Base-by-base conservation (phyloP, 345 rosid species). In the Pelargonium nanum region DNA sequence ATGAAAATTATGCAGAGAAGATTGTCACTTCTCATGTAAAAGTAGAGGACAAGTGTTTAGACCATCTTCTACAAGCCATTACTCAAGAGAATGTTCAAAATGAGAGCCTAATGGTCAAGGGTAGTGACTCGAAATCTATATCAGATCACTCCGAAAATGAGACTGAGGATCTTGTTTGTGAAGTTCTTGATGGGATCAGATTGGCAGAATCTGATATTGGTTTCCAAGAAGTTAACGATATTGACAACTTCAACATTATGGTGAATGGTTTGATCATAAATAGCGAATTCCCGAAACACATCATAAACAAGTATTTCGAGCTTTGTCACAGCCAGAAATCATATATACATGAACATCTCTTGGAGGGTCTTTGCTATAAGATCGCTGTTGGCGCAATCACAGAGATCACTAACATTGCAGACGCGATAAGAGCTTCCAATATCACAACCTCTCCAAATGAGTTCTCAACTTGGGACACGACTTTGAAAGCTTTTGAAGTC, bases 261-360 rank as follows among this genome's bases (percentile, higher is more conserved):
- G 48, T 40, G 48, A 40, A 76, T 32, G 83, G 79, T 52, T 62
- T 78, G 48, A 61, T 76, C 25, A 67, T 81, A 19, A 70, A 68
- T 65, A 48, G 70, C 1, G 68, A 67, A 61, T 67, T 81, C 56
- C 34, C 74, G 44, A 66, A 69, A 61, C 57, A 75, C 72, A 51
- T 71, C 12, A 66, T 44, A 25, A 26, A 23, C 54, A 81, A 78
- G 67, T 78, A 81, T 56, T 76, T 67, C 44, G 74, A 78, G n/a
- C 79, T 78, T 62, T 81, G 85, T 58, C 17, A 72, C 45, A 70
- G 74, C 26, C 77, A 74, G 63, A 75, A 65, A 1, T 44, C 72
- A 13, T 74, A 59, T 62, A 78, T 81, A 55, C 85, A 75, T n/a
- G 72, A 67, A 19, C 22, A 65, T 16, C 68, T 80, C 22, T 51